Base-by-base conservation (phyloP, 164 flowering plant species). In the Hamamelis virginiana region DNA sequence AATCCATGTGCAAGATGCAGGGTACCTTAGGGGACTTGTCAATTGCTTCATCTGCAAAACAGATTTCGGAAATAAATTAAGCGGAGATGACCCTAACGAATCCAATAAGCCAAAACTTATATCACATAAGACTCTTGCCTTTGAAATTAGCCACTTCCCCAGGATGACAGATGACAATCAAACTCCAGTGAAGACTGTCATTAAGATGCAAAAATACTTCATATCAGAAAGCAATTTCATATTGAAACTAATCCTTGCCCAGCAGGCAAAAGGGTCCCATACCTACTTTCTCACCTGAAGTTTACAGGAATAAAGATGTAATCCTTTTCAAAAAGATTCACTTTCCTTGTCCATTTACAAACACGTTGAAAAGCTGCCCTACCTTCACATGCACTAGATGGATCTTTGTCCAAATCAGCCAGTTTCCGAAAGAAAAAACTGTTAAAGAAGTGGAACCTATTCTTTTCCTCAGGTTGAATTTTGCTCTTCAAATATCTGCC, bases 341-440 rank as follows among this genome's bases (percentile, higher is more conserved):
- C 85, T 82, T 95, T 95, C 77, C 96, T 85, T 27, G 99, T 95
- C 99, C 99, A 95, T 71, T 91, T 92, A 47, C 87, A 91, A 71
- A 95, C 99, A 79, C 95, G 97, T 44, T 76, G 88, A 77, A 92
- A 95, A 74, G 96, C 97, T 64, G 92, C 96, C 72, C 81, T 85
- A 59, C 99, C 97, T 74, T 91, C 96, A 61, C 81, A 82, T 68
- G 80, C 87, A 78, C 88, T 83, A 15, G 84, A 79, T 33, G 91
- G 94, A 81, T 86, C 84, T 83, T 89, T 92, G 83, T 90, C 97
- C 44, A 87, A 74, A 80, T 92, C 97, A 67, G 90, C 97, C 74
- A 95, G 80, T 81, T 95, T 95, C 41, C 96, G 87, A 67, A 92
- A 95, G 91, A 95, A 95, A 72, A 95, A 95, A 77, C 98, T 84